phyloP scores from a whole-genome alignment of 176 grass and related monocot genomes.

The Cocos nucifera region DNA sequence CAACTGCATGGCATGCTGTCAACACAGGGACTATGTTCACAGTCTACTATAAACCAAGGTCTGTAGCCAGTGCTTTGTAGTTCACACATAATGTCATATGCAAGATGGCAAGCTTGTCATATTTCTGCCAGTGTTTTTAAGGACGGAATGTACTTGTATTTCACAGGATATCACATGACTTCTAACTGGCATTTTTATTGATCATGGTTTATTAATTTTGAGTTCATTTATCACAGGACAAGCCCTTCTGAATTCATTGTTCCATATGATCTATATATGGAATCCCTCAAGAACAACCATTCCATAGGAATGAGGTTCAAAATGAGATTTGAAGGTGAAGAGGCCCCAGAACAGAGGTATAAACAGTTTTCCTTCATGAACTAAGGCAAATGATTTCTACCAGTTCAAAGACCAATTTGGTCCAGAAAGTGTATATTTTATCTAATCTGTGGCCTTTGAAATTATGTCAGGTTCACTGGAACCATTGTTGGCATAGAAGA shows the following conservation, averaged over 20 bases:
- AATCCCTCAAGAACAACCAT: constrained; percentile 63
- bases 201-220: too few relatives aligned
- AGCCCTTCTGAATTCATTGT: constrained; percentile 90
- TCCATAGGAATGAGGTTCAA: constrained; percentile 94
- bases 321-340: constrained; percentile 99
- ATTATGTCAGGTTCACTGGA: constrained; percentile 62
- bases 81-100: neutral
- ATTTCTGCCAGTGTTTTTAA: too few relatives aligned
- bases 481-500: constrained; percentile 76
- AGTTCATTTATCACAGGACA: constrained; percentile 36
- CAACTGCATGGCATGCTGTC: constrained; percentile 95
- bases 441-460: neutral
- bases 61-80: constrained; percentile 7
- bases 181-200: too few relatives aligned
- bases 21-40: constrained; percentile 88
- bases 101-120: too few relatives aligned
- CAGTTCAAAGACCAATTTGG: too few relatives aligned
- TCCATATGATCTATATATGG: constrained; percentile 60
- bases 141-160: too few relatives aligned
- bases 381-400: neutral
- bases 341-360: constrained; percentile 92
- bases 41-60: constrained; percentile 97
- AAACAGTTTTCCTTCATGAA: neutral
- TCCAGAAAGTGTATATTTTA: neutral
- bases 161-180: too few relatives aligned